Evolutionary conservation across 768 basidiomycete genomes (phyloP).

Genomic region (Cystobasidium onofrii): DNA sequence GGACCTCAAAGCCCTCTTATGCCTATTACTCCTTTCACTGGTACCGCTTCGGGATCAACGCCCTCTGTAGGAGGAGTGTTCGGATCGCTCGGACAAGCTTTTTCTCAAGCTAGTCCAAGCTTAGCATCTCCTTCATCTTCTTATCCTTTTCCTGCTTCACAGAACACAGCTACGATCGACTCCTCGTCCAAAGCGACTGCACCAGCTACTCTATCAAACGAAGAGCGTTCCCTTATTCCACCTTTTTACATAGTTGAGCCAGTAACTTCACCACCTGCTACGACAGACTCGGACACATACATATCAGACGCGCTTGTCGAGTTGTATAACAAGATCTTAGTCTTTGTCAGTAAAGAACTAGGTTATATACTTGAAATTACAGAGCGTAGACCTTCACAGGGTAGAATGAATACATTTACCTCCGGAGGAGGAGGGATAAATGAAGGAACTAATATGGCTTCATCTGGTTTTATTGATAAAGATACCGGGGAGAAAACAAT

Average conservation of each 20-base stretch:
- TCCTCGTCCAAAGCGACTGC: not conserved
- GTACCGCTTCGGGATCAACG: not conserved
- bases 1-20: not conserved
- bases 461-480: not conserved
- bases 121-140: not conserved
- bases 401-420: not conserved
- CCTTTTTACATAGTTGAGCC: constrained; percentile 20
- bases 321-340: constrained; percentile 73
- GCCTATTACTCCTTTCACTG: constrained; percentile 4
- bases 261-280: not conserved
- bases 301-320: constrained; percentile 58
- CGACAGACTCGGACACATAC: constrained; percentile 14
- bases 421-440: not conserved
- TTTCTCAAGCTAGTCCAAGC: not conserved
- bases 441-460: not conserved
- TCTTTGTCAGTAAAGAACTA: constrained; percentile 69
- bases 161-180: not conserved
- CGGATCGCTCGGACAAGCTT: not conserved
- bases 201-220: not conserved
- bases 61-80: not conserved
- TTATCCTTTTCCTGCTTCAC: constrained; percentile 24
- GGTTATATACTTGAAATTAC: constrained; percentile 66
- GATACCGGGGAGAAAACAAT: not conserved
- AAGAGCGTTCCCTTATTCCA: constrained; percentile 8
- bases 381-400: constrained; percentile 53